Base-by-base conservation (phyloP, 345 rosid genomes). In the Arabis hirsuta region DNA sequence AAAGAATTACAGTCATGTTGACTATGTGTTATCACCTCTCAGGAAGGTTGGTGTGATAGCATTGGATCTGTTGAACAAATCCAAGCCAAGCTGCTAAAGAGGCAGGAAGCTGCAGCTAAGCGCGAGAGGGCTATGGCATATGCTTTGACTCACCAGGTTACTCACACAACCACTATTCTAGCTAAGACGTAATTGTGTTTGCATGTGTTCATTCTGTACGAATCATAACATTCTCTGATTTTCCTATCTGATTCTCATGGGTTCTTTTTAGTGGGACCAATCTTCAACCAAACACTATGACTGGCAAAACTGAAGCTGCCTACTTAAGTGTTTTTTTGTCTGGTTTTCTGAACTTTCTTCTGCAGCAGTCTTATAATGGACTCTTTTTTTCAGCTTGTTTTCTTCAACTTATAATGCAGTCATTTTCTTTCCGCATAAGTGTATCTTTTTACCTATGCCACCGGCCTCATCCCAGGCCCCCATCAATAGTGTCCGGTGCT, bases 111-210 rank as follows among this genome's bases (percentile, higher is more conserved):
- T 82, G 99, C 98, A 55, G 96, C 95, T 55, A 96, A 90, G 83
- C 97, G 99, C 53, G 99, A 96, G 84, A 90, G 99, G 76, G 97
- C 99, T 41, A 96, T 92, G 95, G 98, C 99, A 12, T 96, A 92
- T 87, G 98, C 99, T 74, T 72, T 96, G 76, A 86, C 99, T 31
- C 98, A 96, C 80, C 98, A 96, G 92, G 99, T 96, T 73, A 79
- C 65, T 43, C 44, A 13, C 44, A 13, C 57, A 41, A 26, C 43
- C 45, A 13, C 55, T 70, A 42, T 48, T 16, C 62, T 51, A 41
- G 11, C 55, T 58, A n/a, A 57, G 44, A 59, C 41, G 53, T 63
- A 38, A 39, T 39, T 52, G 9, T 6, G 51, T 12, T 41, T 19
- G 12, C 19, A 20, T 53, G 8, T 55, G 12, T 20, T 45, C 57